Evolutionary conservation across 208 protist genomes (phyloP).

Genomic region (Naegleria lovaniensis): DNA sequence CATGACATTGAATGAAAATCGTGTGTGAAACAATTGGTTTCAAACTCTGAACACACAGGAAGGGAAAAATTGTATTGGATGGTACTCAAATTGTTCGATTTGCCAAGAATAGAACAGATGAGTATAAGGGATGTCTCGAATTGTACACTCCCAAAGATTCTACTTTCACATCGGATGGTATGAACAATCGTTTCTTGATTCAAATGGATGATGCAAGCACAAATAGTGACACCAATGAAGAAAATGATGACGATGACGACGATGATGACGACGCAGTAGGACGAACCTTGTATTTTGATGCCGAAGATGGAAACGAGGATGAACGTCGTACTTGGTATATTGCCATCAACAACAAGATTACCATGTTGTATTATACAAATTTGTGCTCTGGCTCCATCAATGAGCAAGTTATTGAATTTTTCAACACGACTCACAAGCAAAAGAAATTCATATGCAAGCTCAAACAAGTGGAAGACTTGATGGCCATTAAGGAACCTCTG

Average conservation of each 20-base stretch:
- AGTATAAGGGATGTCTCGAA: background rate
- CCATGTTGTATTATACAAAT: background rate
- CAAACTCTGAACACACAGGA: too few relatives aligned
- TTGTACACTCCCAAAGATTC: background rate
- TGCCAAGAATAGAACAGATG: background rate
- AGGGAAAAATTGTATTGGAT: background rate
- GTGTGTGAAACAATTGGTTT: too few relatives aligned
- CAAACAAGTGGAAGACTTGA: background rate
- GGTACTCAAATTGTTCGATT: background rate
- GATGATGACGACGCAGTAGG: background rate
- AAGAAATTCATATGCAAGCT: background rate
- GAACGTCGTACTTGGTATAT: background rate
- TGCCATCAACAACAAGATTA: constrained; percentile 8
- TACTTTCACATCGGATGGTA: background rate
- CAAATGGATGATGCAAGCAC: background rate
- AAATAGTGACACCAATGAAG: background rate
- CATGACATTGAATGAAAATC: too few relatives aligned
- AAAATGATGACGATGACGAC: background rate
- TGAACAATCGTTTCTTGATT: background rate
- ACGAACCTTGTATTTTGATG: constrained; percentile 15
- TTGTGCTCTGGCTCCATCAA: background rate
- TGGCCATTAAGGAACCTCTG: constrained; percentile 6
- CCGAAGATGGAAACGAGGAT: background rate
- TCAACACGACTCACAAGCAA: background rate
- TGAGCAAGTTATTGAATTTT: background rate